phyloP scores from a whole-genome alignment of 495 filamentous ascomycete genomes.

The Penicillium coffeae region DNA sequence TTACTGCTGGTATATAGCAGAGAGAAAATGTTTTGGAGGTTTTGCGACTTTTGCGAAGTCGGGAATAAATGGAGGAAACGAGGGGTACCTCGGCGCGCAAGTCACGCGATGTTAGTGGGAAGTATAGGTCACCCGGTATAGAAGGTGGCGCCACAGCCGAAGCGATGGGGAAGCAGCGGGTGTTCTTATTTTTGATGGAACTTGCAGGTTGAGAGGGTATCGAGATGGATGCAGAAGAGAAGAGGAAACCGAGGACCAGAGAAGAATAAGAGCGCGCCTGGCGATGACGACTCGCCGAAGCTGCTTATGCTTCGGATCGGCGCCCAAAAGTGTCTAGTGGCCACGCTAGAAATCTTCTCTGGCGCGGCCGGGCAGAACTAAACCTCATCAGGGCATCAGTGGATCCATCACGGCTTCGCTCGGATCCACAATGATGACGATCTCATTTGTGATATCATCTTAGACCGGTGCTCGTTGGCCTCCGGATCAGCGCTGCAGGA shows the following conservation, averaged over 20 bases:
- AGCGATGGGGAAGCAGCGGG: too few relatives aligned
- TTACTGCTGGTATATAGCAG: neutral
- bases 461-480: too few relatives aligned
- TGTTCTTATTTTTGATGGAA: too few relatives aligned
- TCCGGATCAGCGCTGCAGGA: too few relatives aligned
- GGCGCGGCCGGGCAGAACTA: neutral
- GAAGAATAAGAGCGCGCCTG: neutral
- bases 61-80: neutral
- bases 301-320: neutral
- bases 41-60: neutral
- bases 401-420: neutral
- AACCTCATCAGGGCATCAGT: neutral
- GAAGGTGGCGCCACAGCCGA: too few relatives aligned
- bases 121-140: neutral
- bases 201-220: too few relatives aligned
- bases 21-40: neutral
- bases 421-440: neutral
- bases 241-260: neutral
- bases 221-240: neutral
- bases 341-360: neutral
- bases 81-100: neutral
- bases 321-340: neutral
- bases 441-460: neutral
- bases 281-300: neutral
- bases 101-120: neutral